These are phyloP conservation scores for Citrullus colocynthis DNA, from an alignment of 306 rosid species.

Conservation along the genomic window DNA sequence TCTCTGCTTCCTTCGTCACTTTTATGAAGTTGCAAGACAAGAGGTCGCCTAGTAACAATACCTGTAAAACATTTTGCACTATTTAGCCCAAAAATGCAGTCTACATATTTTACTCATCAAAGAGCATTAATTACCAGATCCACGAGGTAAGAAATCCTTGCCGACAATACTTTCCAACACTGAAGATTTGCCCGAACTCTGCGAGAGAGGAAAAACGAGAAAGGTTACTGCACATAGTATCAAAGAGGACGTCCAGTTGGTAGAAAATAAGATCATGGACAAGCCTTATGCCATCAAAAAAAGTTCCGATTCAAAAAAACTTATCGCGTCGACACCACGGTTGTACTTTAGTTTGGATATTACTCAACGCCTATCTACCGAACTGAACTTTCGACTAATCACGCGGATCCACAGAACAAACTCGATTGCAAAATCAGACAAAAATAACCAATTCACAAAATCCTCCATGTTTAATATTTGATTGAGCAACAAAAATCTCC, in stretches of 20 bases:
- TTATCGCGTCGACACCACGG: neutral
- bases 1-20: conserved; percentile 69
- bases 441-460: neutral
- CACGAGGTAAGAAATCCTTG: conserved; percentile 96
- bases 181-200: conserved; percentile 94
- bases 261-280: neutral
- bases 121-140: conserved; percentile 50
- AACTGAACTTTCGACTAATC: neutral
- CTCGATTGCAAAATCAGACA: neutral
- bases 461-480: neutral
- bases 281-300: neutral
- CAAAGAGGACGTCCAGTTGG: neutral
- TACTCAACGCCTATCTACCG: neutral
- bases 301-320: neutral
- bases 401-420: neutral
- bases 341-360: neutral
- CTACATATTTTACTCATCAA: neutral
- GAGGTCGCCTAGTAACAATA: conserved; percentile 88
- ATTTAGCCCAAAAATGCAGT: neutral
- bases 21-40: conserved; percentile 86
- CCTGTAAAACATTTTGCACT: conserved; percentile 34
- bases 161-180: conserved; percentile 87
- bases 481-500: neutral
- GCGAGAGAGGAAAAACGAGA: conserved; percentile 15
- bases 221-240: neutral